These are phyloP conservation scores for Heracleum sosnowskyi DNA, from an alignment of 129 eudicot genomes.

Conservation along the genomic window DNA sequence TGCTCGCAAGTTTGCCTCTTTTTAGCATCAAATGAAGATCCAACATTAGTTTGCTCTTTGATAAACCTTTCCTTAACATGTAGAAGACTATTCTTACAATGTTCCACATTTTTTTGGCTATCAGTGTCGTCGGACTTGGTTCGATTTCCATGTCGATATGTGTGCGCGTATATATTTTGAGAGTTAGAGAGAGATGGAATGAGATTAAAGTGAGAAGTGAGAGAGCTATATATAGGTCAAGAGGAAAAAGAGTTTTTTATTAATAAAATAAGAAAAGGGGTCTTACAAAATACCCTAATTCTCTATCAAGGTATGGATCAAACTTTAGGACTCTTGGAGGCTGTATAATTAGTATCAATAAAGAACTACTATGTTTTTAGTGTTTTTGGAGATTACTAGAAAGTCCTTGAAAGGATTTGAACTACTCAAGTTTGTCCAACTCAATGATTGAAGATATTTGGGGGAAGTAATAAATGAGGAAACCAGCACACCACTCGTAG, in stretches of 20 bases:
- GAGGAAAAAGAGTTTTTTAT: not conserved
- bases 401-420: not conserved
- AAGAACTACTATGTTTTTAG: not conserved
- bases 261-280: not conserved
- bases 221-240: conserved; percentile 27
- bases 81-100: conserved; percentile 34
- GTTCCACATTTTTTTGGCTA: conserved; percentile 50
- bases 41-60: conserved; percentile 43
- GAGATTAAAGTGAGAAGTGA: conserved; percentile 10
- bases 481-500: not conserved
- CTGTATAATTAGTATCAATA: no score
- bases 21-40: conserved; percentile 45
- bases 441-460: conserved; percentile 10
- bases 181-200: conserved; percentile 9
- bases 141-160: conserved; percentile 30
- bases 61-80: conserved; percentile 43
- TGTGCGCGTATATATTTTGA: no score
- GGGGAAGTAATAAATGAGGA: not conserved
- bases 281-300: not conserved
- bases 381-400: conserved; percentile 1
- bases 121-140: conserved; percentile 25
- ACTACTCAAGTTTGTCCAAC: not conserved
- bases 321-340: no score
- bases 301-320: no score
- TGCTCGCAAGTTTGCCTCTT: conserved; percentile 47